Percentiles rank a stretch among this genome's conserved stretches.
Evolutionary conservation across 805 yeast genomes (phyloP).

Genomic region (Cyberlindnera mississippiensis): DNA sequence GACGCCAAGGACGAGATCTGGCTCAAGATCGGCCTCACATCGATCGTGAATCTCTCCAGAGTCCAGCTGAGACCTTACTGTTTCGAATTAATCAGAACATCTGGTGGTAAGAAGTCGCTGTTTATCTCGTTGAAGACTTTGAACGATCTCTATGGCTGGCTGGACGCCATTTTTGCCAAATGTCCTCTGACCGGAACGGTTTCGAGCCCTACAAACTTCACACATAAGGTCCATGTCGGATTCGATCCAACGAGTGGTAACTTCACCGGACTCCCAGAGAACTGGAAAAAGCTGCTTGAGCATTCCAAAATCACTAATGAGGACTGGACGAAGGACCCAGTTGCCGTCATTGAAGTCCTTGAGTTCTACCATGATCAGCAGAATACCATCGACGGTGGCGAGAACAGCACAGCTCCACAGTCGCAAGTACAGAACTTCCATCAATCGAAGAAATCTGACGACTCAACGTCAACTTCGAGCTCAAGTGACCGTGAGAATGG

Average conservation of each 20-base stretch:
- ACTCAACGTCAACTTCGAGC: conserved; percentile 17
- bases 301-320: conserved; percentile 88
- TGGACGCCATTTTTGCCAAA: conserved; percentile 78
- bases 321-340: conserved; percentile 91
- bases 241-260: conserved; percentile 82
- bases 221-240: conserved; percentile 89
- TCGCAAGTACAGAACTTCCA: too few relatives aligned
- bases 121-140: conserved; percentile 74
- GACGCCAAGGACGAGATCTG: conserved; percentile 50
- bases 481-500: conserved; percentile 19
- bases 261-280: conserved; percentile 89
- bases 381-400: conserved; percentile 11
- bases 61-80: conserved; percentile 73
- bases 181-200: conserved; percentile 65
- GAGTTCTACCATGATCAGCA: conserved; percentile 61
- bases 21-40: conserved; percentile 50
- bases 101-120: conserved; percentile 50
- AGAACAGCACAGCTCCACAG: not conserved
- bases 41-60: conserved; percentile 60
- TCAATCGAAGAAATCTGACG: conserved; percentile 23
- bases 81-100: conserved; percentile 59
- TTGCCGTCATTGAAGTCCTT: conserved; percentile 89
- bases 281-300: conserved; percentile 83
- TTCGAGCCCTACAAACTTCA: conserved; percentile 90
- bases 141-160: conserved; percentile 82